Percentiles rank a stretch among this genome's conserved stretches.
These are phyloP conservation scores for Arthroderma sp. DNA, from an alignment of 2,329 filamentous ascomycete species.

Conservation along the genomic window DNA sequence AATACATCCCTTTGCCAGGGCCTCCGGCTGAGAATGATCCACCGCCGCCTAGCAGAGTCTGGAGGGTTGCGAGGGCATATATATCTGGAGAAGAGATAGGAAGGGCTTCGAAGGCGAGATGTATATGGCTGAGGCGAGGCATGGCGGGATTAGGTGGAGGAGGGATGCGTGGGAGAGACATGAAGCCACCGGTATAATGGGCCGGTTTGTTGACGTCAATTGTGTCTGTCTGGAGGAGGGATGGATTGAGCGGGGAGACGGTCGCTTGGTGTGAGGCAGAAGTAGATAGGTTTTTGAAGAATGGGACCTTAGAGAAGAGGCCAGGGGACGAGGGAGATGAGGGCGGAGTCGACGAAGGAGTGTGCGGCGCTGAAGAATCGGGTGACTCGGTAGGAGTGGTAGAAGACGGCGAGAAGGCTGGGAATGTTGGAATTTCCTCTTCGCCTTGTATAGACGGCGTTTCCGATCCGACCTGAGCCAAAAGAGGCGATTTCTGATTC, in stretches of 20 bases:
- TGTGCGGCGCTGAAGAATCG: constrained; percentile 20
- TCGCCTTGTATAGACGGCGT: constrained; percentile 31
- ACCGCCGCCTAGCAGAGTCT: constrained; percentile 88
- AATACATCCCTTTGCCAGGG: constrained; percentile 98
- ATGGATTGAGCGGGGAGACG: constrained; percentile 42
- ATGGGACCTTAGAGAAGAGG: constrained; percentile 71
- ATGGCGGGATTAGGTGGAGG: constrained; percentile 64
- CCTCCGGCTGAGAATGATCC: constrained; percentile 95
- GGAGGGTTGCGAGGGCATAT: constrained; percentile 87
- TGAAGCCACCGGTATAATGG: constrained; percentile 87
- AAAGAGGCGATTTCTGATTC: constrained; percentile 36
- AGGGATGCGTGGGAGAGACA: constrained; percentile 69
- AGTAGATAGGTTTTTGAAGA: constrained; percentile 78
- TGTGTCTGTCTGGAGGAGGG: constrained; percentile 33
- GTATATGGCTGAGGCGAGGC: constrained; percentile 78
- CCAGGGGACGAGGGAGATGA: constrained; percentile 35
- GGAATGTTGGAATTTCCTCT: constrained; percentile 25
- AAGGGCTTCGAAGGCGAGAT: constrained; percentile 89
- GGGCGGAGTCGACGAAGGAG: constrained; percentile 19
- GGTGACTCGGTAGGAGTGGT: constrained; percentile 26
- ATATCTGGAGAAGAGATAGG: constrained; percentile 86
- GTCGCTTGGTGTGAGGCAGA: constrained; percentile 51
- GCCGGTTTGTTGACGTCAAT: constrained; percentile 53
- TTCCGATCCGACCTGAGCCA: constrained; percentile 49
- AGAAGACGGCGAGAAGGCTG: constrained; percentile 27